These are phyloP conservation scores for Anethum foeniculum DNA, from an alignment of 140 eudicot genomes.

Conservation along the genomic window DNA sequence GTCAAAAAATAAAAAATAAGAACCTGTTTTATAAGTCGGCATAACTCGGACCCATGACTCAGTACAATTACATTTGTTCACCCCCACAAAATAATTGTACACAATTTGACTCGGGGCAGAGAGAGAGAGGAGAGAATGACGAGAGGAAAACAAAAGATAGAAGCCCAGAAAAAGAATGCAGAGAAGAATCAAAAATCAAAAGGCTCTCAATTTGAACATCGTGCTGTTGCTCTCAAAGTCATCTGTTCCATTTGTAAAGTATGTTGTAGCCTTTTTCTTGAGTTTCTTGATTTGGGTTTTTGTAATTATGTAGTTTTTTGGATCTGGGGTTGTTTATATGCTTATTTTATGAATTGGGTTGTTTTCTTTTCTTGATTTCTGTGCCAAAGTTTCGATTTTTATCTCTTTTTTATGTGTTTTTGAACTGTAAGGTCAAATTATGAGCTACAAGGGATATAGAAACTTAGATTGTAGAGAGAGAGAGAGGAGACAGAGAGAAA, in stretches of 20 bases:
- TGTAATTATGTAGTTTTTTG: background rate
- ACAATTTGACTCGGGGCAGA: background rate
- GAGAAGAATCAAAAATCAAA: conserved; percentile 77
- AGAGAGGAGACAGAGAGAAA: too few relatives aligned
- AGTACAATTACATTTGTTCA: background rate
- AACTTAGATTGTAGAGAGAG: too few relatives aligned
- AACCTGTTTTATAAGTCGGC: too few relatives aligned
- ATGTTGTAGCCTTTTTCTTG: conserved; percentile 1
- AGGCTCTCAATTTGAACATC: conserved; percentile 92
- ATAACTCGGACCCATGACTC: background rate
- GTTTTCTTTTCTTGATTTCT: background rate
- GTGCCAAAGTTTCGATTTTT: background rate
- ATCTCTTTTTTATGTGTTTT: too few relatives aligned
- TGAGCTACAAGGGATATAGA: too few relatives aligned
- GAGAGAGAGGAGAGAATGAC: conserved; percentile 32
- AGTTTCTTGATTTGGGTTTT: background rate
- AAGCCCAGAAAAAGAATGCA: conserved; percentile 78
- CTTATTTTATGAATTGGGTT: background rate
- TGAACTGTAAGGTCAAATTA: too few relatives aligned
- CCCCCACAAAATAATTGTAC: background rate
- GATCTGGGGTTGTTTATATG: background rate
- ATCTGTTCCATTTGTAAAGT: conserved; percentile 85
- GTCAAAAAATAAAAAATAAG: too few relatives aligned
- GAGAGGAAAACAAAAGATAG: conserved; percentile 94
- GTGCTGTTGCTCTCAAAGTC: conserved; percentile 90